These are phyloP conservation scores for Trypanosoma boissoni DNA, from an alignment of 208 protist species.

Conservation along the genomic window DNA sequence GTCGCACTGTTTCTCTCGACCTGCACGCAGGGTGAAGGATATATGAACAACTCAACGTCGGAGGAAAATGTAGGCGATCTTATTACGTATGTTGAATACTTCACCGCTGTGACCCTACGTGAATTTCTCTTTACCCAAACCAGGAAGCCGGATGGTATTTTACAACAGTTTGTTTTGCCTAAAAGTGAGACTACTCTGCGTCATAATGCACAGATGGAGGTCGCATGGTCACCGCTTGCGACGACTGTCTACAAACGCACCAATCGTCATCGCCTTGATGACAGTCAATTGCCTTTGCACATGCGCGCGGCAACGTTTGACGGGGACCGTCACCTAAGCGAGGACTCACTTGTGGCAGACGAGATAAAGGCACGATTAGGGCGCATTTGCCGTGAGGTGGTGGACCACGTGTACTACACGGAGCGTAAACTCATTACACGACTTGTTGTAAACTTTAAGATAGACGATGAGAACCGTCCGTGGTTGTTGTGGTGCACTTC, in stretches of 20 bases:
- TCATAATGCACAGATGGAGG: conserved; percentile 79
- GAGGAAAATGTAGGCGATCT: conserved; percentile 40
- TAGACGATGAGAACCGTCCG: conserved; percentile 64
- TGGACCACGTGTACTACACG: conserved; percentile 79
- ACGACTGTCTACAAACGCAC: conserved; percentile 83
- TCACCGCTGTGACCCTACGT: conserved; percentile 68
- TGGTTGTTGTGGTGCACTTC: conserved; percentile 87
- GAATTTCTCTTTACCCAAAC: conserved; percentile 79
- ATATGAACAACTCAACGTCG: conserved; percentile 12
- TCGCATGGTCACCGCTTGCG: conserved; percentile 85
- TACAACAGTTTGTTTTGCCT: conserved; percentile 89
- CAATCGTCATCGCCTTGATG: conserved; percentile 69
- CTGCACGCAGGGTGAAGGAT: conserved; percentile 42
- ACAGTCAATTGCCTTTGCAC: conserved; percentile 48
- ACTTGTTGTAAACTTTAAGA: conserved; percentile 79
- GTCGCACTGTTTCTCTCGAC: conserved; percentile 88
- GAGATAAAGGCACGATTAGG: conserved; percentile 72
- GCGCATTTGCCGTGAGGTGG: conserved; percentile 76
- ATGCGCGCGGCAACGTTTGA: conserved; percentile 79
- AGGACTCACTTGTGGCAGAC: conserved; percentile 77
- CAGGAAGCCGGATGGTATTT: conserved; percentile 83
- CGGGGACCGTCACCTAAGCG: conserved; percentile 72
- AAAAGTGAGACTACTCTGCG: conserved; percentile 70
- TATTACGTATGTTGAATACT: conserved; percentile 85
- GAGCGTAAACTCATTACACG: conserved; percentile 84